A percentile compares a stretch with the other conserved stretches of the same genome.
Evolutionary conservation across 208 protist genomes (phyloP).

Genomic region (Phytomonas sp.): DNA sequence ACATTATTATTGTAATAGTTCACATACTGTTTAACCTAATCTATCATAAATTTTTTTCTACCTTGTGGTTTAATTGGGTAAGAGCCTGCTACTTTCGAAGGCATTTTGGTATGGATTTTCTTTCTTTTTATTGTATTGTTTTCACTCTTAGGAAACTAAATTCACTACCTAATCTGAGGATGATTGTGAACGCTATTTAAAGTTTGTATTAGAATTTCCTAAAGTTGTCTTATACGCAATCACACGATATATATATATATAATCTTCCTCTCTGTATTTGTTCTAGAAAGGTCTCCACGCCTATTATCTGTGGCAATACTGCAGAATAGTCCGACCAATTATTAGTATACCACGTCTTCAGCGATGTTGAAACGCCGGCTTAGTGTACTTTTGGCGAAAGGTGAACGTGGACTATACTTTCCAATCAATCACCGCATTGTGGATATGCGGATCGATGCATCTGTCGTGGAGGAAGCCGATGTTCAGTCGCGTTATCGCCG

Average conservation of each 20-base stretch:
- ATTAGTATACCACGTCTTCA: neutral
- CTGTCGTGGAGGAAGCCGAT: slow-evolving; percentile 40
- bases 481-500: slow-evolving; percentile 74
- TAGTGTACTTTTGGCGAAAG: slow-evolving; percentile 19
- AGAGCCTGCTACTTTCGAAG: neutral
- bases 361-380: slow-evolving; percentile 24
- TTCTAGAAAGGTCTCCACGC: neutral
- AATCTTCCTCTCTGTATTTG: neutral
- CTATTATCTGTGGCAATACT: neutral
- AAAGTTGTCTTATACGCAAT: neutral
- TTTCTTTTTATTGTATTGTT: neutral
- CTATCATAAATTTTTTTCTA: neutral
- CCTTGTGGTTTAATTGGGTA: neutral
- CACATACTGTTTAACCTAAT: neutral
- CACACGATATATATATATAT: slow-evolving; percentile 5
- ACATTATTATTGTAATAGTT: neutral
- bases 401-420: slow-evolving; percentile 77
- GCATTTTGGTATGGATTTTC: neutral
- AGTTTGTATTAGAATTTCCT: neutral
- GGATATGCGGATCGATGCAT: slow-evolving; percentile 47
- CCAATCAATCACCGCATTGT: slow-evolving; percentile 84
- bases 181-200: neutral
- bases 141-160: neutral
- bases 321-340: neutral
- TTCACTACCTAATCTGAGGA: neutral